Evolutionary conservation across 495 filamentous ascomycete genomes (phyloP).

Genomic region (Neohortaea acidophila): DNA sequence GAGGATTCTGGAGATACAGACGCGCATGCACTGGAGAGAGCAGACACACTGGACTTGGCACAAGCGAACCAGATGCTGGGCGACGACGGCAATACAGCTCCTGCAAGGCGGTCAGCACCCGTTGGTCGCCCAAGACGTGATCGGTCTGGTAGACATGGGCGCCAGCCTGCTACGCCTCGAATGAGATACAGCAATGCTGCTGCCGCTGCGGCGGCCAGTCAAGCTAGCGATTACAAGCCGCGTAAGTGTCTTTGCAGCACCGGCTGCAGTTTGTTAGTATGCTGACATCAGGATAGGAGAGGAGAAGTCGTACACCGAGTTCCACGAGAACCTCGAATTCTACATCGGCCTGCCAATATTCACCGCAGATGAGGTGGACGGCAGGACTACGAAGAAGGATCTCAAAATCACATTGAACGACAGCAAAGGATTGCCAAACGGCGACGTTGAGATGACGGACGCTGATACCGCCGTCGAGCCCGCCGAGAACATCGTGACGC

Average conservation of each 20-base stretch:
- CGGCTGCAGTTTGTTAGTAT: too few relatives aligned
- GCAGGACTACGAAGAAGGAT: slow-evolving; percentile 27
- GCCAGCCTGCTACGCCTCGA: slow-evolving; percentile 34
- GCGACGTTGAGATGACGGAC: slow-evolving; percentile 16
- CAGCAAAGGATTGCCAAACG: slow-evolving; percentile 1
- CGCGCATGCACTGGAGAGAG: slow-evolving; percentile 25
- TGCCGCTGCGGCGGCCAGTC: slow-evolving; percentile 66
- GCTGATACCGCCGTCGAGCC: not conserved
- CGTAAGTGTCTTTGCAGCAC: too few relatives aligned
- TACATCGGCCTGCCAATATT: slow-evolving; percentile 64
- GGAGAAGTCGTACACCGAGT: slow-evolving; percentile 92
- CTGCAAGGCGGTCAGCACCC: too few relatives aligned
- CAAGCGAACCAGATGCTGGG: too few relatives aligned
- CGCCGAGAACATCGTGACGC: slow-evolving; percentile 20
- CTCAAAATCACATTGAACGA: slow-evolving; percentile 10
- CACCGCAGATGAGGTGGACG: slow-evolving; percentile 72
- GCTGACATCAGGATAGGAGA: too few relatives aligned
- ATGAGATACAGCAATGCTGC: slow-evolving; percentile 60
- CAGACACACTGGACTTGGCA: too few relatives aligned
- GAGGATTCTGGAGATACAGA: slow-evolving; percentile 35
- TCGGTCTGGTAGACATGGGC: slow-evolving; percentile 17
- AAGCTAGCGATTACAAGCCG: slow-evolving; percentile 90
- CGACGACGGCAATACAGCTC: too few relatives aligned
- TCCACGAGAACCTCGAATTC: slow-evolving; percentile 86
- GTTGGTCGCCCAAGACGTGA: slow-evolving; percentile 23